These are phyloP conservation scores for Potentilla sterilis DNA, from an alignment of 306 rosid genomes.

Conservation along the genomic window DNA sequence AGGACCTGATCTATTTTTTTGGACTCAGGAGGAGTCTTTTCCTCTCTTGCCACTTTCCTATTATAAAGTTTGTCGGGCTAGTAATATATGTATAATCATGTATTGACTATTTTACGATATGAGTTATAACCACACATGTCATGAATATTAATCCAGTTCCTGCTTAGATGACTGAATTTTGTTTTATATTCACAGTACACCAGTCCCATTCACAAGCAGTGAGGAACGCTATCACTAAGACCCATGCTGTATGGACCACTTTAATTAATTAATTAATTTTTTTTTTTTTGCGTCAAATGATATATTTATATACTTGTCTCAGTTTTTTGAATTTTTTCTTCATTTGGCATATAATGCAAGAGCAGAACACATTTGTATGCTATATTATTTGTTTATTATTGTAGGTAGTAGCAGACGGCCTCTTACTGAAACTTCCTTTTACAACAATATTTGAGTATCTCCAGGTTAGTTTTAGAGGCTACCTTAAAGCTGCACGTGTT, in stretches of 20 bases:
- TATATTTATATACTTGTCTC: background rate
- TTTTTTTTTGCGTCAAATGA: constrained; percentile 18
- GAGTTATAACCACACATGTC: background rate
- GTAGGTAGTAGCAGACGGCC: constrained; percentile 71
- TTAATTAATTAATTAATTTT: too few relatives aligned
- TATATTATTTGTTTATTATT: constrained; percentile 16
- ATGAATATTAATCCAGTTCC: background rate
- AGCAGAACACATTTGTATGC: constrained; percentile 13
- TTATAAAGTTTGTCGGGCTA: constrained; percentile 6
- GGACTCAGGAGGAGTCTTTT: background rate
- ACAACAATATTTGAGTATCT: constrained; percentile 94
- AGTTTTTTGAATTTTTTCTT: constrained; percentile 10
- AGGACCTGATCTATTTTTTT: background rate
- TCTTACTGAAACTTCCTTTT: constrained; percentile 72
- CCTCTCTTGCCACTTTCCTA: constrained; percentile 3
- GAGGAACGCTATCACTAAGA: constrained; percentile 58
- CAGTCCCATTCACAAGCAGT: constrained; percentile 68
- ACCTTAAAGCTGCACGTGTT: constrained; percentile 3
- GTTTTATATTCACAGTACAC: constrained; percentile 49
- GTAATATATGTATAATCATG: background rate
- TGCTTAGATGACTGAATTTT: constrained; percentile 34
- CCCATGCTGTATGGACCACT: constrained; percentile 63
- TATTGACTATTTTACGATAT: background rate
- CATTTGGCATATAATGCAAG: constrained; percentile 9
- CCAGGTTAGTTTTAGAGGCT: constrained; percentile 54